Conservation (phyloP, 2,329 filamentous ascomycete genomes). For the Phyllosticta capitalensis region DNA sequence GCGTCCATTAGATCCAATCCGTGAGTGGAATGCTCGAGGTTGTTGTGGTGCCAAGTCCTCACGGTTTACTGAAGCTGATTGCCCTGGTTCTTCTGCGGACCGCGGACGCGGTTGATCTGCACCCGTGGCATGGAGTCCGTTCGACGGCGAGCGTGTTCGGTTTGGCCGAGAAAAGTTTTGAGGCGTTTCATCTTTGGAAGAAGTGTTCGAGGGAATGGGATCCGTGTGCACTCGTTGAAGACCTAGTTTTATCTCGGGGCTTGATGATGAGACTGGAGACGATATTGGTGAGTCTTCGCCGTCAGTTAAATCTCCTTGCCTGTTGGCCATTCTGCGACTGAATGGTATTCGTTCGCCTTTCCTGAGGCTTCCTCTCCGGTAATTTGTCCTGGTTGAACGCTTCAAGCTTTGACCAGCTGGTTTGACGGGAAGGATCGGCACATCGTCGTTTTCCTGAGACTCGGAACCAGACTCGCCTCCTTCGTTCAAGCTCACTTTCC, state of each 20-base stretch:
- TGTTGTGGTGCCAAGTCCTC: constrained; percentile 20
- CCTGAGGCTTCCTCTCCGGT: constrained; percentile 77
- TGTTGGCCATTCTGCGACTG: constrained; percentile 59
- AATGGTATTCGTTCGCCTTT: constrained; percentile 67
- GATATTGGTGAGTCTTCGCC: constrained; percentile 36
- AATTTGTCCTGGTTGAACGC: constrained; percentile 84
- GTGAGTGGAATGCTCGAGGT: constrained; percentile 44
- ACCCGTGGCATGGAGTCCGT: not conserved
- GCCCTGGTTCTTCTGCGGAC: constrained; percentile 14
- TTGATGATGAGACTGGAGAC: not conserved
- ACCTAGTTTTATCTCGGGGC: constrained; percentile 29
- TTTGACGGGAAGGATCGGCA: constrained; percentile 72
- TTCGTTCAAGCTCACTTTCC: constrained; percentile 54
- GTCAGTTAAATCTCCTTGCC: constrained; percentile 43
- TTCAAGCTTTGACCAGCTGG: constrained; percentile 69
- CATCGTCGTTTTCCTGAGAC: constrained; percentile 51
- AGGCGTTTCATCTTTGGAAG: constrained; percentile 17
- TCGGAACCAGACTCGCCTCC: constrained; percentile 31
- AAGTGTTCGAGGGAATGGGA: constrained; percentile 36
- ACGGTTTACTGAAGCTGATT: constrained; percentile 17
- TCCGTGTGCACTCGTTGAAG: constrained; percentile 62
- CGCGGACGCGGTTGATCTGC: not conserved
- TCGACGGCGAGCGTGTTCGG: constrained; percentile 21
- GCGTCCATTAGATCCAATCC: constrained; percentile 46
- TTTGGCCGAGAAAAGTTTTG: constrained; percentile 54